Evolutionary conservation across 2,329 filamentous ascomycete species (phyloP), one percentile per base, ranked within the genome.

Genomic region (Biscogniauxia marginata): DNA sequence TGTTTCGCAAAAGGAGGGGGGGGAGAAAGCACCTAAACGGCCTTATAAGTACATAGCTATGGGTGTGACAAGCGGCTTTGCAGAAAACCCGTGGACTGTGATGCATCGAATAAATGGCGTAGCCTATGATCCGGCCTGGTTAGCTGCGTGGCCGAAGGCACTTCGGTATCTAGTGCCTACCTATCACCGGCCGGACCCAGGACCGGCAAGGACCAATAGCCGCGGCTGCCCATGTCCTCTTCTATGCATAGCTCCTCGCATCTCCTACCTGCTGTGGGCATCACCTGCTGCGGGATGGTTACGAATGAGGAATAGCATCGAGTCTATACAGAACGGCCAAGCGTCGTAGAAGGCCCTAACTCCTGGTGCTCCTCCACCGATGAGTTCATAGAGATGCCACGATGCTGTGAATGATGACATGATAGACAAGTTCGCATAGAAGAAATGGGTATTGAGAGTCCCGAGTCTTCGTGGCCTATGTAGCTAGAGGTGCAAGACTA

Each of bases 291-390:
- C 64, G 63, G 59, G 60, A 63, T 45, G 53, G 50, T 56, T 52
- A 58, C 63, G 56, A 67, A 67, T 67, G 50, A 55, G 64, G 65
- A 63, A 67, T 63, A 57, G 63, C 46, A 61, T 59, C 52, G 44
- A 57, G 53, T 62, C 57, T 51, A 58, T 63, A 62, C 60, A 53
- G 56, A 57, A 54, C 55, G 62, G 56, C 62, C 62, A 67, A 63
- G 61, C 64, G 9, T 16, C 13, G 13, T 39, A 39, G 30, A 39
- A 39, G 30, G 58, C 56, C 57, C n/a, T n/a, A 43, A 50, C 47
- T 45, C 54, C 44, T 44, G 60, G 46, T 48, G 30, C 51, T 52
- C 49, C 50, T 25, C 13, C 30, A 11, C 22, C 52, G 47, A 54
- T 54, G 52, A 61, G 57, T 65, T 56, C 57, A 46, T 46, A 46